Conservation (phyloP, 192 early-diverging fungal species). For the Podila horticola region DNA sequence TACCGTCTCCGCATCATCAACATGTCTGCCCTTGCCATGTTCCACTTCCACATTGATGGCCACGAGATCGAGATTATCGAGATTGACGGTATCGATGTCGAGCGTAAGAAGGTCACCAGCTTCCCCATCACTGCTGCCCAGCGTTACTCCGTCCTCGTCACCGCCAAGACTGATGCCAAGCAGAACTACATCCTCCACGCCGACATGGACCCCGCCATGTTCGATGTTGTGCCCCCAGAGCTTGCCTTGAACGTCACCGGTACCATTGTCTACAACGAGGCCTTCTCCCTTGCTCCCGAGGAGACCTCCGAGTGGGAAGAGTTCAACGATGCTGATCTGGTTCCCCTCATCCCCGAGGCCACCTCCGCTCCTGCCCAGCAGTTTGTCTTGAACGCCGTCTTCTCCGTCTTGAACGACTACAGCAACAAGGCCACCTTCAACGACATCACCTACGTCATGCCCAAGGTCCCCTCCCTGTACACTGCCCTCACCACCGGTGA, state of each 20-base stretch:
- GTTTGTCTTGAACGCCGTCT: conserved; percentile 66
- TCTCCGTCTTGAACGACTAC: conserved; percentile 75
- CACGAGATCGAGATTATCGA: conserved; percentile 85
- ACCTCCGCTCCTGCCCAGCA: conserved; percentile 58
- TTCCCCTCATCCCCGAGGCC: conserved; percentile 55
- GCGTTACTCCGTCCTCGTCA: conserved; percentile 83
- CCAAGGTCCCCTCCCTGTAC: conserved; percentile 72
- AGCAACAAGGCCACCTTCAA: conserved; percentile 88
- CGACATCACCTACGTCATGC: conserved; percentile 71
- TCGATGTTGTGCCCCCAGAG: conserved; percentile 68
- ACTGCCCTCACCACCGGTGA: conserved; percentile 70
- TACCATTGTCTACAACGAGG: conserved; percentile 60
- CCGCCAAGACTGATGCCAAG: conserved; percentile 66
- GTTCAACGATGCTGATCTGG: conserved; percentile 67
- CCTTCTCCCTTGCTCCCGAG: conserved; percentile 20
- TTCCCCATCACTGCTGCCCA: conserved; percentile 78
- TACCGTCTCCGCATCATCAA: conserved; percentile 88
- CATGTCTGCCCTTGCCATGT: conserved; percentile 81
- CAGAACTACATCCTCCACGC: conserved; percentile 79
- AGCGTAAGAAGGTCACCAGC: conserved; percentile 62
- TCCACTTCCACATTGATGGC: conserved; percentile 82
- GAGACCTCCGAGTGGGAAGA: conserved; percentile 54
- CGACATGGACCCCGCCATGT: conserved; percentile 82
- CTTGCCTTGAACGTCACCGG: conserved; percentile 71
- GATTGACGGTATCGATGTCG: conserved; percentile 77